These are phyloP conservation scores for Aspergillus sp. DNA, from an alignment of 2,329 filamentous ascomycete genomes.

Conservation along the genomic window DNA sequence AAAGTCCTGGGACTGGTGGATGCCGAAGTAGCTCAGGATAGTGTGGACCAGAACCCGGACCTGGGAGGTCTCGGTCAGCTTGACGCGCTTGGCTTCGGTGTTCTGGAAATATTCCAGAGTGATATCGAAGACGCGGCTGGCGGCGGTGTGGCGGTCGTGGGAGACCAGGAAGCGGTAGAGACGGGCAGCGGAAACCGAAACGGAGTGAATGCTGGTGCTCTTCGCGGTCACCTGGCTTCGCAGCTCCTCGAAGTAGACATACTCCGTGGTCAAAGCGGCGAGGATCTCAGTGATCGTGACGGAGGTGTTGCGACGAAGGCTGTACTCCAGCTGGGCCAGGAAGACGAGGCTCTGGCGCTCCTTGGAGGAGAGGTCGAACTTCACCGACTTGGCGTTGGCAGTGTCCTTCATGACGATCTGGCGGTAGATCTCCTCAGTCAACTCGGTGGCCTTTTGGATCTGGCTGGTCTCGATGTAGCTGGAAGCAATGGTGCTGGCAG, in stretches of 20 bases:
- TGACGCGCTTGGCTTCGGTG: constrained; percentile 29
- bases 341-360: constrained; percentile 41
- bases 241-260: constrained; percentile 41
- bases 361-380: constrained; percentile 34
- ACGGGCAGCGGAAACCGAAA: constrained; percentile 34
- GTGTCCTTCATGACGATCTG: constrained; percentile 42
- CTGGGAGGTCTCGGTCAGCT: constrained; percentile 27
- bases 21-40: constrained; percentile 34
- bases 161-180: constrained; percentile 32
- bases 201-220: constrained; percentile 36
- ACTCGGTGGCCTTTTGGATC: constrained; percentile 31
- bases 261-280: constrained; percentile 45
- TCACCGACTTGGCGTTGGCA: constrained; percentile 33
- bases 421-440: constrained; percentile 40
- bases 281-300: constrained; percentile 43
- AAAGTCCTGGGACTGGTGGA: constrained; percentile 34
- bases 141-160: constrained; percentile 21
- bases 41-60: constrained; percentile 32
- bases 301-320: constrained; percentile 26
- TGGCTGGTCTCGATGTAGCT: constrained; percentile 37
- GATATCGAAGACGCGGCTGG: constrained; percentile 27
- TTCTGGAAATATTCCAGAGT: constrained; percentile 33
- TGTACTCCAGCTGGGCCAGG: constrained; percentile 49
- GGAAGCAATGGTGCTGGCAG: constrained; percentile 37
- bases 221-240: constrained; percentile 39